phyloP scores from a whole-genome alignment of 768 basidiomycete species.

The Holtermanniella nyarrowii region DNA sequence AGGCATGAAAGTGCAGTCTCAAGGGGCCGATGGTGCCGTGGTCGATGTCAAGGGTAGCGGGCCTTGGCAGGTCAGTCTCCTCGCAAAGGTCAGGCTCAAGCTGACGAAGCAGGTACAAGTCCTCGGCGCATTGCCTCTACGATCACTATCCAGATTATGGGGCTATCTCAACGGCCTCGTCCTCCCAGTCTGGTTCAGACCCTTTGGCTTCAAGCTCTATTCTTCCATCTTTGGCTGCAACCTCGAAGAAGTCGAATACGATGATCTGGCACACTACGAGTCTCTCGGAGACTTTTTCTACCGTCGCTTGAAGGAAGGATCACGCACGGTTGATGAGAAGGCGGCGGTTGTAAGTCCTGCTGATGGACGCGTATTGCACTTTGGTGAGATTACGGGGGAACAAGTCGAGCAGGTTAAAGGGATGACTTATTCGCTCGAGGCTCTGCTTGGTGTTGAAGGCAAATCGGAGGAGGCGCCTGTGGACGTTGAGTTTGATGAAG shows the following conservation, averaged over 20 bases:
- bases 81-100: background rate
- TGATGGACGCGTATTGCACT: slow-evolving; percentile 84
- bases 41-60: slow-evolving; percentile 48
- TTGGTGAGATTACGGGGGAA: slow-evolving; percentile 67
- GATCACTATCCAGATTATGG: slow-evolving; percentile 93
- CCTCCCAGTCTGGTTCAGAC: slow-evolving; percentile 91
- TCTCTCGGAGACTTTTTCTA: slow-evolving; percentile 96
- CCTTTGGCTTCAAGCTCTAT: slow-evolving; percentile 75
- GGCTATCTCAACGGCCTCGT: slow-evolving; percentile 89
- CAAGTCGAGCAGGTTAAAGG: slow-evolving; percentile 96
- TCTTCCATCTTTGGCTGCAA: slow-evolving; percentile 85
- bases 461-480: slow-evolving; percentile 17
- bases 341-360: slow-evolving; percentile 84
- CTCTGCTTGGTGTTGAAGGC: slow-evolving; percentile 58
- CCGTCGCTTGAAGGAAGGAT: slow-evolving; percentile 69
- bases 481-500: slow-evolving; percentile 37
- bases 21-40: slow-evolving; percentile 31
- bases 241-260: slow-evolving; percentile 74
- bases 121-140: slow-evolving; percentile 82
- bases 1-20: slow-evolving; percentile 25
- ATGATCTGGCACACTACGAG: slow-evolving; percentile 66
- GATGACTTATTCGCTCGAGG: slow-evolving; percentile 89
- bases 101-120: slow-evolving; percentile 63
- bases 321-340: slow-evolving; percentile 62
- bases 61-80: slow-evolving; percentile 70